Conservation (phyloP, 306 rosid genomes). For the Cucurbita maxima region DNA sequence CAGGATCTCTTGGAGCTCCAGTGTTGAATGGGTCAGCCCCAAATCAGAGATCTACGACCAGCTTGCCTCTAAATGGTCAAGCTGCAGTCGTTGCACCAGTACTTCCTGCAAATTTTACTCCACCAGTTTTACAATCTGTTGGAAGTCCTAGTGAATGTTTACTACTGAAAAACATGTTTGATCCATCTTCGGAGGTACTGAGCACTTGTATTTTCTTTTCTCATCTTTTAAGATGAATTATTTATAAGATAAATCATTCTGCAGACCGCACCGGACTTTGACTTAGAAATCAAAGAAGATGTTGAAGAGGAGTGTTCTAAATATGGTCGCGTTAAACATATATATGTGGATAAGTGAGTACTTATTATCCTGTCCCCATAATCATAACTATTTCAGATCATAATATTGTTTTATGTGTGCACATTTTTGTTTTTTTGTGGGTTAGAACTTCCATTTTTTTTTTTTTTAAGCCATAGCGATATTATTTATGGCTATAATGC, state of each 20-base stretch:
- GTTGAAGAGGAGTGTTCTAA: constrained; percentile 95
- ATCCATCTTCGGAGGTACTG: constrained; percentile 80
- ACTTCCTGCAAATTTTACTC: constrained; percentile 36
- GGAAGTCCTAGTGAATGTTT: constrained; percentile 88
- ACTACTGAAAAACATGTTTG: constrained; percentile 87
- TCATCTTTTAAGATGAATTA: not conserved
- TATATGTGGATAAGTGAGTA: constrained; percentile 91
- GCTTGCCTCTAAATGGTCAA: constrained; percentile 56
- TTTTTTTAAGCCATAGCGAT: not conserved
- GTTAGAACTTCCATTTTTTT: not conserved
- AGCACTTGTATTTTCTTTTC: constrained; percentile 7
- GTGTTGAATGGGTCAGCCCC: constrained; percentile 55
- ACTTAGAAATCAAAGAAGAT: constrained; percentile 77
- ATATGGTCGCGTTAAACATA: constrained; percentile 80
- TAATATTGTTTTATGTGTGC: too few relatives aligned
- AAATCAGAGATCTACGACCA: constrained; percentile 30
- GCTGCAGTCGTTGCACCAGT: constrained; percentile 27
- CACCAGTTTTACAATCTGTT: constrained; percentile 43
- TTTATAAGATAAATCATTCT: constrained; percentile 11
- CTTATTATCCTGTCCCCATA: not conserved
- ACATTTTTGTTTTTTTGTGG: not conserved
- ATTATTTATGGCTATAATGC: not conserved
- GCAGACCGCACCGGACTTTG: constrained; percentile 87
- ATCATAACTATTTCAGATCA: not conserved
- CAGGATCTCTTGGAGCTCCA: constrained; percentile 47